A percentile compares a stretch with the other conserved stretches of the same genome.
These are phyloP conservation scores for Glebionis coronaria DNA, from an alignment of 129 eudicot species.

Conservation along the genomic window DNA sequence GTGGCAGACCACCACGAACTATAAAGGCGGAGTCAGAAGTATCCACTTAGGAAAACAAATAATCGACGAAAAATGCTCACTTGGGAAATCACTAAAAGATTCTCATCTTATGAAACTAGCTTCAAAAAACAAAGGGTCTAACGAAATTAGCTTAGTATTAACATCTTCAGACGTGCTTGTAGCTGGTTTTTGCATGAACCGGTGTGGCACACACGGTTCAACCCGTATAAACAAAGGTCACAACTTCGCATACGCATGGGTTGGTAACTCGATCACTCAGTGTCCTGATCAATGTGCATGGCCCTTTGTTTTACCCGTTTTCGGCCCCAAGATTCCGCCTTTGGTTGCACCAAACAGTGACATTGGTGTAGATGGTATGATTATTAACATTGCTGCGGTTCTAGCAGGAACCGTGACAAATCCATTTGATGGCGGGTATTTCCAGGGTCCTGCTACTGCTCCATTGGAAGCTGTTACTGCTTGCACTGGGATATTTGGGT, in stretches of 20 bases:
- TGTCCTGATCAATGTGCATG: constrained; percentile 89
- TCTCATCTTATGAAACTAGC: constrained; percentile 43
- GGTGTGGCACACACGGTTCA: constrained; percentile 80
- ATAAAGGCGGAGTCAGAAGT: constrained; percentile 40
- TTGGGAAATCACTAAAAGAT: constrained; percentile 62
- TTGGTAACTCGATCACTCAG: constrained; percentile 69
- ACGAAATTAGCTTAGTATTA: constrained; percentile 45
- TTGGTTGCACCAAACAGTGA: constrained; percentile 68
- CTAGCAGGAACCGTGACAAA: constrained; percentile 86
- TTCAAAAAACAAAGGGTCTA: constrained; percentile 29
- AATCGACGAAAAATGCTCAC: constrained; percentile 48
- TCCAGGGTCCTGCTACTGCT: constrained; percentile 72
- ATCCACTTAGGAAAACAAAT: constrained; percentile 53
- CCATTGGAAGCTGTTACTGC: constrained; percentile 79
- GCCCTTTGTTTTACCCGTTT: constrained; percentile 68
- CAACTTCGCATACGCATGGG: constrained; percentile 68
- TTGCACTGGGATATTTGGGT: constrained; percentile 74
- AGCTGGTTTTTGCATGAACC: constrained; percentile 68
- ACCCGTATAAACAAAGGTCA: constrained; percentile 33
- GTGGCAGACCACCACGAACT: constrained; percentile 72
- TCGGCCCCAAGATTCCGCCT: constrained; percentile 73
- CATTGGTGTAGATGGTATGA: constrained; percentile 78
- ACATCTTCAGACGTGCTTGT: constrained; percentile 69
- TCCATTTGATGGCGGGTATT: constrained; percentile 75
- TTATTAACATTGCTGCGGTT: constrained; percentile 69